These are phyloP conservation scores for Blastosporella zonata DNA, from an alignment of 1,284 basidiomycete genomes.

Conservation along the genomic window DNA sequence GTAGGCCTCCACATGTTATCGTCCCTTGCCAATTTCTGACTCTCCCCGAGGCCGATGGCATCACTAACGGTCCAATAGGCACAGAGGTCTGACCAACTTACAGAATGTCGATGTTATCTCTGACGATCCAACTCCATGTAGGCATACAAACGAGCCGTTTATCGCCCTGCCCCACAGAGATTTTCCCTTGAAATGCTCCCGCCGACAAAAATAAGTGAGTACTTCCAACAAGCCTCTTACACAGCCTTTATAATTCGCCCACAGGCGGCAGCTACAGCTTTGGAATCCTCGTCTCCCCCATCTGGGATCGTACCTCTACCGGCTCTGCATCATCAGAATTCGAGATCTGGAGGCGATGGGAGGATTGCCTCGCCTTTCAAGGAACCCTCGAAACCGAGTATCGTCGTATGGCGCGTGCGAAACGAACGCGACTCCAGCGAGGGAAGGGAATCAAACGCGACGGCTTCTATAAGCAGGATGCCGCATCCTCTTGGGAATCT, in stretches of 20 bases:
- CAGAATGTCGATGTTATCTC: neutral
- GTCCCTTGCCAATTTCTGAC: neutral
- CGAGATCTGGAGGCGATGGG: conserved; percentile 75
- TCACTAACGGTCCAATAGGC: conserved; percentile 25
- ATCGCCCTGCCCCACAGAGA: conserved; percentile 52
- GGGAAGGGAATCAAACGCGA: conserved; percentile 77
- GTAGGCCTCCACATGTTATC: neutral
- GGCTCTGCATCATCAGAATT: conserved; percentile 48
- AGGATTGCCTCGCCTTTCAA: conserved; percentile 75
- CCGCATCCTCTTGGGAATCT: conserved; percentile 77
- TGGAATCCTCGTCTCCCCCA: conserved; percentile 58
- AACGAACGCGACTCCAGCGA: conserved; percentile 56
- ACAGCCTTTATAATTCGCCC: conserved; percentile 2
- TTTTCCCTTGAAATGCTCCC: conserved; percentile 58
- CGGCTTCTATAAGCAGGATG: conserved; percentile 66
- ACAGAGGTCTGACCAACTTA: conserved; percentile 25
- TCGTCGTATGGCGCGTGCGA: conserved; percentile 54
- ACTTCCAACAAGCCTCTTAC: neutral
- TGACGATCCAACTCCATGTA: conserved; percentile 18
- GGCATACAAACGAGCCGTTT: conserved; percentile 56
- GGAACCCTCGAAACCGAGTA: conserved; percentile 66
- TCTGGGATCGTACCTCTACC: conserved; percentile 37
- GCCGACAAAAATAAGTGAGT: conserved; percentile 57
- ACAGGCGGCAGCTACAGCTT: conserved; percentile 54
- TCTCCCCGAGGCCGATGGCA: conserved; percentile 5